Percentiles rank a stretch among this genome's conserved stretches.
These are phyloP conservation scores for Calonectria hawksworthii DNA, from an alignment of 2,329 filamentous ascomycete genomes.

Conservation along the genomic window DNA sequence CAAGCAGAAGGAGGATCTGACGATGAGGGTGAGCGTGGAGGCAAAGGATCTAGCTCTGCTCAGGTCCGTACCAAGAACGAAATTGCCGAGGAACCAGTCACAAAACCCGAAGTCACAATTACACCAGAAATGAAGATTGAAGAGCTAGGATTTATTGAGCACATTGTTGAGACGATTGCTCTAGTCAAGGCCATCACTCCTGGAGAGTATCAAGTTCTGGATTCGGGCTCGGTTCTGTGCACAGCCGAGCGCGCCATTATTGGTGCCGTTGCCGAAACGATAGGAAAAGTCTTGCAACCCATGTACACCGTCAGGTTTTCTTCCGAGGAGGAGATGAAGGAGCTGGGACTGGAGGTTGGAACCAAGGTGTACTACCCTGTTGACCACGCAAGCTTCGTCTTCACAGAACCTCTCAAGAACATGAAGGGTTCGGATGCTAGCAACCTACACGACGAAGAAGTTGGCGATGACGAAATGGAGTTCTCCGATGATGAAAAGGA, in stretches of 20 bases:
- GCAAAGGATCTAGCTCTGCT: constrained; percentile 53
- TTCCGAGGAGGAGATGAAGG: constrained; percentile 75
- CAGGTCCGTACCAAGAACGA: constrained; percentile 89
- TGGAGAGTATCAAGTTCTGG: constrained; percentile 88
- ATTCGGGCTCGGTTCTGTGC: constrained; percentile 87
- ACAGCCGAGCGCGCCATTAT: constrained; percentile 81
- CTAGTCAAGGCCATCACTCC: constrained; percentile 84
- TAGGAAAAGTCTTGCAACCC: constrained; percentile 88
- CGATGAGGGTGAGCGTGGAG: constrained; percentile 73
- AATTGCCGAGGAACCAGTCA: constrained; percentile 70
- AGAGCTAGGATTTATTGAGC: constrained; percentile 81
- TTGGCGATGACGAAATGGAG: constrained; percentile 87
- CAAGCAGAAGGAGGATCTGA: constrained; percentile 84
- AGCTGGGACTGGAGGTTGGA: constrained; percentile 76
- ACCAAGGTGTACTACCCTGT: constrained; percentile 84
- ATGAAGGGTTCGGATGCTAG: constrained; percentile 94
- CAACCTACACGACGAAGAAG: constrained; percentile 94
- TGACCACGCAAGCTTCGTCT: constrained; percentile 84
- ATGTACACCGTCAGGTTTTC: constrained; percentile 87
- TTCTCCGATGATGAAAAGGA: constrained; percentile 98
- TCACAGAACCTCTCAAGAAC: constrained; percentile 84
- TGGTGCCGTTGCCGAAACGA: constrained; percentile 85
- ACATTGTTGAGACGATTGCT: constrained; percentile 82
- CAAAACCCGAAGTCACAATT: constrained; percentile 84
- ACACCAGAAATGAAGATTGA: constrained; percentile 83